Evolutionary conservation across 2,329 filamentous ascomycete genomes (phyloP), one percentile per base, ranked within the genome.

Genomic region (Exserohilum turcica): DNA sequence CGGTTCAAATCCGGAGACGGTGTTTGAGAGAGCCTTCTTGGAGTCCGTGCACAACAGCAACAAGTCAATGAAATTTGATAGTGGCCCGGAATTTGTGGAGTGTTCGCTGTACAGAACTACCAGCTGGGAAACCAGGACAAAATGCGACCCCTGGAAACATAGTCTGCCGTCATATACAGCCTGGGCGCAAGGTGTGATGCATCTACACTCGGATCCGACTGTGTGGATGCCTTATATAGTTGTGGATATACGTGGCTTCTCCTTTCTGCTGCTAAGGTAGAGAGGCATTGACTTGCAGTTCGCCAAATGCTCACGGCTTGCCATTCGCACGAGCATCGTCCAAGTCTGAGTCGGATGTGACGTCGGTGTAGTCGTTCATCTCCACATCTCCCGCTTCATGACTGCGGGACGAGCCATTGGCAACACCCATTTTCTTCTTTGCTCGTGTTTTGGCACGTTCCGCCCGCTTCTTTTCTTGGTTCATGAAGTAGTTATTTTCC

Each of bases 401-500:
- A 36, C 48, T 24, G 19, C 43, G 43, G 19, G 36, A 38, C 39
- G 48, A 44, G 43, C 63, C 66, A 54, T 70, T 71, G 32, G 56
- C 38, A 21, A 59, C 42, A 42, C 60, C 50, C 5, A 52, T 27
- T 47, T 57, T 65, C 45, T 62, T 64, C 45, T 65, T 63, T 42
- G 57, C 59, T 46, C 60, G 60, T 19, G 42, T 32, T 44, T 66
- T 63, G 37, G 61, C 61, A 36, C 59, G 65, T 52, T 60, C 57
- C 13, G 61, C 54, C 33, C 67, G 59, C 49, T 65, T 66, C 54
- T 62, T 67, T 55, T 76, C 71, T 42, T 67, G 55, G 21, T 64
- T 51, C 35, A 72, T 43, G 27, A 76, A 63, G 31, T 64, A 72
- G 35, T 74, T 72, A 31, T 71, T 74, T 59, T 80, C 77, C 38